Conservation (phyloP, 2,329 filamentous ascomycete genomes). For the Cladosporium sp. region DNA sequence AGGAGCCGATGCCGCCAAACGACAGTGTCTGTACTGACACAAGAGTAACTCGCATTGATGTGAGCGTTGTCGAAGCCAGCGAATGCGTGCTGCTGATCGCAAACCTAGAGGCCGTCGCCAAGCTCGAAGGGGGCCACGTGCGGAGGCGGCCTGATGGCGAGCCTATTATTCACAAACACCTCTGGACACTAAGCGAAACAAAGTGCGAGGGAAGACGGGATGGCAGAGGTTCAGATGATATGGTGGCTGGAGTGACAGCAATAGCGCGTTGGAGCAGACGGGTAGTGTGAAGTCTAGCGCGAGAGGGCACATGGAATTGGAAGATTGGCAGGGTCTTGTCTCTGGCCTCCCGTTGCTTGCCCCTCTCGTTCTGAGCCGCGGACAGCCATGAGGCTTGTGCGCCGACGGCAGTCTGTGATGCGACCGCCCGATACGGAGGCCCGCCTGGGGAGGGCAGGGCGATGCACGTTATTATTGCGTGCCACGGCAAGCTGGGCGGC, state of each 20-base stretch:
- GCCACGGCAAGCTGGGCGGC: neutral
- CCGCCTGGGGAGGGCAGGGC: neutral
- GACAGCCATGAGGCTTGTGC: constrained; percentile 12
- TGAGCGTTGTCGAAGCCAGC: neutral
- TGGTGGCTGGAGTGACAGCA: constrained; percentile 1
- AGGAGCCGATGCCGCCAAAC: no score
- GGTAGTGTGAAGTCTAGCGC: neutral
- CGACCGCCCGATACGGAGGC: neutral
- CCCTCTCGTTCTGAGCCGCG: constrained; percentile 6
- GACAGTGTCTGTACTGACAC: no score
- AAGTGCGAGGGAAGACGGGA: neutral
- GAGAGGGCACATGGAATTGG: neutral
- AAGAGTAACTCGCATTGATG: no score
- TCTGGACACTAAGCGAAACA: neutral
- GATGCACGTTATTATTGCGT: neutral
- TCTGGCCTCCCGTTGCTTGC: neutral
- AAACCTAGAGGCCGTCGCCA: neutral
- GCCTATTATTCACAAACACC: constrained; percentile 3
- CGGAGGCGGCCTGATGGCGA: constrained; percentile 1
- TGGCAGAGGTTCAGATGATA: neutral
- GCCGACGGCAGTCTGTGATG: neutral
- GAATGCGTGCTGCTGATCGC: constrained; percentile 6
- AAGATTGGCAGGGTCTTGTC: constrained; percentile 5
- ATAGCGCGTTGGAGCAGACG: neutral
- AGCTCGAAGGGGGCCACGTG: constrained; percentile 5